Evolutionary conservation across 139 green algal species (phyloP).

Genomic region (Zygnema cylindricum): DNA sequence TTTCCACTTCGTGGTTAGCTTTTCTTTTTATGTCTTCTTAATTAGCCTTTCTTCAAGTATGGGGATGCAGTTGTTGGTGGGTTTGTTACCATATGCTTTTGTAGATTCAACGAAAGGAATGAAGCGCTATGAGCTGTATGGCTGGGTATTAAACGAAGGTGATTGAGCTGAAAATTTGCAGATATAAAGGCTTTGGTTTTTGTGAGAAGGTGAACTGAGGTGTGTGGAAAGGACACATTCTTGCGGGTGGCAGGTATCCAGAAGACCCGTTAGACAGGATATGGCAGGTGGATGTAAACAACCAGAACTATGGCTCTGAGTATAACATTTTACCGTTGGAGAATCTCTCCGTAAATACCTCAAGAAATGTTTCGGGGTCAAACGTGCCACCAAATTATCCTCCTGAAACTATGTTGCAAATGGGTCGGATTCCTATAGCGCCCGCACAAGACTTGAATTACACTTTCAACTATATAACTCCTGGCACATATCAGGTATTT

Average conservation of each 20-base stretch:
- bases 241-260: constrained; percentile 1
- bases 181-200: too few relatives aligned
- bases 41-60: too few relatives aligned
- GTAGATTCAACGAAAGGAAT: too few relatives aligned
- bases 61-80: too few relatives aligned
- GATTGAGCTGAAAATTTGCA: too few relatives aligned
- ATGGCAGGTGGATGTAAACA: constrained; percentile 13
- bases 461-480: background rate
- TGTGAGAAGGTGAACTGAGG: too few relatives aligned
- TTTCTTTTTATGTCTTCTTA: background rate
- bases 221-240: background rate
- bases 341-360: background rate
- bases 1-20: background rate
- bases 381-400: background rate
- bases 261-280: constrained; percentile 27
- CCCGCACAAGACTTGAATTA: background rate
- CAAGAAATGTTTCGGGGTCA: background rate
- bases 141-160: too few relatives aligned
- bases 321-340: background rate
- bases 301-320: background rate
- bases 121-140: too few relatives aligned
- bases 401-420: background rate
- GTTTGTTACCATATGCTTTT: too few relatives aligned
- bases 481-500: background rate
- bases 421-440: background rate